Conservation (phyloP, 163 green algal genomes). For the Smithsoniella earleae region DNA sequence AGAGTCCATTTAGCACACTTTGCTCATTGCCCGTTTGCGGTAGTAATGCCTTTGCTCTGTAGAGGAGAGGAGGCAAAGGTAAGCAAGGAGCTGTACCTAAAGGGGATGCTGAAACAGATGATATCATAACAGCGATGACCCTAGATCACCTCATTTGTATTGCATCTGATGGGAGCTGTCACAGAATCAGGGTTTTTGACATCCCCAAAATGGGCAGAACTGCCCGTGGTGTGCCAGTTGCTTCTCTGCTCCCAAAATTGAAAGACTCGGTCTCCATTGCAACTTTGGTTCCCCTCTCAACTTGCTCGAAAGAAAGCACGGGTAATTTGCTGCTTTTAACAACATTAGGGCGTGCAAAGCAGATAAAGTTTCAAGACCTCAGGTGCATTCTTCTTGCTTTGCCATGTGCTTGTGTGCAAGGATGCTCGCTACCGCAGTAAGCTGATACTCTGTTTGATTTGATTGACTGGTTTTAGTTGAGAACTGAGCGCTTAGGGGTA, state of each 20-base stretch:
- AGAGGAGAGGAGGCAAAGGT: background rate
- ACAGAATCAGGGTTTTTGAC: constrained; percentile 12
- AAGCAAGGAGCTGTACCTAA: background rate
- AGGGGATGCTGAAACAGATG: background rate
- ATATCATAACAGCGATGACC: background rate
- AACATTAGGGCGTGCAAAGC: background rate
- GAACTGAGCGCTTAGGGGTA: too few species aligned
- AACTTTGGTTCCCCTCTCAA: background rate
- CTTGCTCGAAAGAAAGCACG: background rate
- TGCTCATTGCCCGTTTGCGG: too few species aligned
- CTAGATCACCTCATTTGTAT: background rate
- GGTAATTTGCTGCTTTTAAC: background rate
- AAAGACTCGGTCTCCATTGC: background rate
- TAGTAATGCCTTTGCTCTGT: too few species aligned
- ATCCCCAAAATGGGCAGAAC: background rate
- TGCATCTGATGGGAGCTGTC: background rate
- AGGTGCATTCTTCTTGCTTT: too few species aligned
- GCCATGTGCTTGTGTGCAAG: too few species aligned
- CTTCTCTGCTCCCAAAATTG: background rate
- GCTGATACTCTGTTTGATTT: too few species aligned
- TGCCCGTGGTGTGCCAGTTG: background rate
- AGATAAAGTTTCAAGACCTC: too few species aligned
- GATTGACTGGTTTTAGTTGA: too few species aligned
- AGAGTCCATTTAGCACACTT: too few species aligned
- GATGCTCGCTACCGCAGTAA: too few species aligned